phyloP scores from a whole-genome alignment of 2,329 filamentous ascomycete species.

The Ascochyta pisi region DNA sequence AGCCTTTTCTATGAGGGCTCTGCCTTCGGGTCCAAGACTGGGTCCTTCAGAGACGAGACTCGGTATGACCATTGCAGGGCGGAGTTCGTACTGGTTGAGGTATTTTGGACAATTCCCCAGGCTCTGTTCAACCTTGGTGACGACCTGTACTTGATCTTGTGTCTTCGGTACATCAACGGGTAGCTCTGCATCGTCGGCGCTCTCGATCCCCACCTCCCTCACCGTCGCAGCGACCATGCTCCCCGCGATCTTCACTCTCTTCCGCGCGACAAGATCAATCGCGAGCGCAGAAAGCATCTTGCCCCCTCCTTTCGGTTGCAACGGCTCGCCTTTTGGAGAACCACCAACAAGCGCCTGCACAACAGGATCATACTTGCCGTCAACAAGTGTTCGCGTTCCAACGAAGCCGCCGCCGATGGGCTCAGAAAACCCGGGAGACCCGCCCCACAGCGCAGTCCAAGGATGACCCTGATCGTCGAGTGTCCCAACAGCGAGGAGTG shows the following conservation, averaged over 20 bases:
- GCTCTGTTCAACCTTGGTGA: slow-evolving; percentile 73
- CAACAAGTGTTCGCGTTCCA: slow-evolving; percentile 68
- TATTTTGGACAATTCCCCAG: slow-evolving; percentile 89
- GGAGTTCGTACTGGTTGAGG: slow-evolving; percentile 74
- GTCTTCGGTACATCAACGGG: slow-evolving; percentile 8
- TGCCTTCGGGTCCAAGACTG: slow-evolving; percentile 60
- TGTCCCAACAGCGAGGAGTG: slow-evolving; percentile 76
- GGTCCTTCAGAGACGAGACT: slow-evolving; percentile 56
- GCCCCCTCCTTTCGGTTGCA: slow-evolving; percentile 19
- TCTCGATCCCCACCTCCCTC: slow-evolving; percentile 41
- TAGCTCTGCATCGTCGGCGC: slow-evolving; percentile 28
- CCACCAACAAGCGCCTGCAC: slow-evolving; percentile 59
- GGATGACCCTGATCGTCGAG: slow-evolving; percentile 70
- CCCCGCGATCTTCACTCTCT: slow-evolving; percentile 77
- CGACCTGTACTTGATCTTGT: slow-evolving; percentile 61
- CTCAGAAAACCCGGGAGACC: slow-evolving; percentile 70
- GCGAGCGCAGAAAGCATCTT: slow-evolving; percentile 68
- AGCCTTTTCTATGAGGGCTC: slow-evolving; percentile 66
- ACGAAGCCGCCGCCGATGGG: slow-evolving; percentile 69
- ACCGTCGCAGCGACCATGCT: slow-evolving; percentile 70
- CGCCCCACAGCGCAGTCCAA: slow-evolving; percentile 84
- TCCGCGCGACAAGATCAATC: slow-evolving; percentile 70
- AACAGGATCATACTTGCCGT: slow-evolving; percentile 72
- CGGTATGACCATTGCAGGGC: slow-evolving; percentile 62
- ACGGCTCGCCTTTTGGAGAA: not conserved